Evolutionary conservation across 2,329 filamentous ascomycete genomes (phyloP).

Genomic region (Fusarium udum): DNA sequence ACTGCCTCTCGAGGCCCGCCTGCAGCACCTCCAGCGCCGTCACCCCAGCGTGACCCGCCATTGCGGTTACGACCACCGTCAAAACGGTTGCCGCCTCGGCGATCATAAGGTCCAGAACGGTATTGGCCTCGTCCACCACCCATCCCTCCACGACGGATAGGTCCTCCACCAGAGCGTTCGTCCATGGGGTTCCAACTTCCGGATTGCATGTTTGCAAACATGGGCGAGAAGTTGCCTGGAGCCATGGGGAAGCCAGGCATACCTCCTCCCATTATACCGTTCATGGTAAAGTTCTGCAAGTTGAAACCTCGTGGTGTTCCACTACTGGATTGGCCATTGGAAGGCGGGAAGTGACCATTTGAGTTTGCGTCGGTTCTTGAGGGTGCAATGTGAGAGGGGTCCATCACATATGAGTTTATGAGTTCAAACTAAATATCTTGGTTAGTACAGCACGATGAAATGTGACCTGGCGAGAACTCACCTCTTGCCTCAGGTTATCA

Average conservation of each 20-base stretch:
- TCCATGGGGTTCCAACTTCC: conserved; percentile 62
- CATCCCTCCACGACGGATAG: conserved; percentile 73
- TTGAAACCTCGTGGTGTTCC: conserved; percentile 95
- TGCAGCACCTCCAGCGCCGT: conserved; percentile 78
- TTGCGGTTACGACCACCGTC: conserved; percentile 60
- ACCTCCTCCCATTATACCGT: conserved; percentile 61
- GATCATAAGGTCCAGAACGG: conserved; percentile 78
- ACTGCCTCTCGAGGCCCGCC: conserved; percentile 91
- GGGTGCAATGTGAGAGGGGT: conserved; percentile 93
- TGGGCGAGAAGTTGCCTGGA: conserved; percentile 59
- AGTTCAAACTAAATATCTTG: conserved; percentile 73
- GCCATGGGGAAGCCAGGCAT: conserved; percentile 68
- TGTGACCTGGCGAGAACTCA: conserved; percentile 57
- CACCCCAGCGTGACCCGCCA: conserved; percentile 72
- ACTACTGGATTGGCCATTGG: conserved; percentile 76
- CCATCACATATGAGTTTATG: conserved; percentile 93
- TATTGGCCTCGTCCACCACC: conserved; percentile 62
- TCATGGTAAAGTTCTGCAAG: conserved; percentile 75
- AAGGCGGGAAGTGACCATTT: conserved; percentile 91
- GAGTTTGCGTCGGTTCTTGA: conserved; percentile 93
- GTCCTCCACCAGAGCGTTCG: conserved; percentile 73
- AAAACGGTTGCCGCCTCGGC: conserved; percentile 67
- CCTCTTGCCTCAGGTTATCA: conserved; percentile 81
- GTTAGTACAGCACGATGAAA: conserved; percentile 9
- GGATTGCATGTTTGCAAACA: conserved; percentile 63